Conservation (phyloP, 2,329 filamentous ascomycete species). For the Cladosporium sp. region DNA sequence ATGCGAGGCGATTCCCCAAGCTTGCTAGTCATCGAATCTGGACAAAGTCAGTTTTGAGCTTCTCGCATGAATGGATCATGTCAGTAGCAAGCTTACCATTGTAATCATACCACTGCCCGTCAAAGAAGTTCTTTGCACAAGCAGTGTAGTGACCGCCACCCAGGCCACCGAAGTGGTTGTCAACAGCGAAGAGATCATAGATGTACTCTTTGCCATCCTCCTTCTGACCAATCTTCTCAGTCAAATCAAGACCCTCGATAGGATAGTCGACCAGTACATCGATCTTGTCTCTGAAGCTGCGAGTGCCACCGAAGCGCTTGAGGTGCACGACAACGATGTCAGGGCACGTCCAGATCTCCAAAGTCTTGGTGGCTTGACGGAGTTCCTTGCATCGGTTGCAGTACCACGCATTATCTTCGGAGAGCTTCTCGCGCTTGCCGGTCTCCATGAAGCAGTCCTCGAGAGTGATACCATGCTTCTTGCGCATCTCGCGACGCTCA, state of each 20-base stretch:
- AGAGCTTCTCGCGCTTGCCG: conserved; percentile 86
- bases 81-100: conserved; percentile 55
- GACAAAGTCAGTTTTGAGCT: conserved; percentile 38
- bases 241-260: conserved; percentile 79
- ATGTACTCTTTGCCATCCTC: conserved; percentile 77
- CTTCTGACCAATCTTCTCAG: conserved; percentile 69
- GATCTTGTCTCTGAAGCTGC: conserved; percentile 81
- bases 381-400: conserved; percentile 95
- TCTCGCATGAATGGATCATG: neutral
- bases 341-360: conserved; percentile 94
- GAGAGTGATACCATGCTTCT: conserved; percentile 72
- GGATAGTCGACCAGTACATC: conserved; percentile 91
- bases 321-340: conserved; percentile 94
- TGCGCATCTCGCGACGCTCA: conserved; percentile 59
- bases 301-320: conserved; percentile 87
- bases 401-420: conserved; percentile 96
- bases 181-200: conserved; percentile 92
- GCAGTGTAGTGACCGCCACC: conserved; percentile 96
- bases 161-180: conserved; percentile 91
- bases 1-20: conserved; percentile 19
- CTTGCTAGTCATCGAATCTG: conserved; percentile 57
- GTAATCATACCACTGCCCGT: conserved; percentile 90
- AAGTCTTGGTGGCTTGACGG: conserved; percentile 87
- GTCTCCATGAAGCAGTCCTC: conserved; percentile 94
- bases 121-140: conserved; percentile 86